A percentile compares a stretch with the other conserved stretches of the same genome.
These are phyloP conservation scores for Penicillium paradoxum DNA, from an alignment of 495 filamentous ascomycete genomes.

Conservation along the genomic window DNA sequence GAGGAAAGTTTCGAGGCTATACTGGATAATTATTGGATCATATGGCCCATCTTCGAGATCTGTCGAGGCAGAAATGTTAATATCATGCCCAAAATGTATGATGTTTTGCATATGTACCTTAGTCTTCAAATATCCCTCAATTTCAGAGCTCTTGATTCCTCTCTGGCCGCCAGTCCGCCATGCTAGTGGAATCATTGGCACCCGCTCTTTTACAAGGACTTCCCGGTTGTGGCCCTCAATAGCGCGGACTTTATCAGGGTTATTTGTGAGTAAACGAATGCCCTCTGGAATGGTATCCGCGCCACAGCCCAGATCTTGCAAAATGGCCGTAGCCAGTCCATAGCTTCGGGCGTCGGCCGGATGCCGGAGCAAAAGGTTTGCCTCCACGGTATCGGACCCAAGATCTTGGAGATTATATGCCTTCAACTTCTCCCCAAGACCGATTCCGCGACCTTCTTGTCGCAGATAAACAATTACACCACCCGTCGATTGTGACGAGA, in stretches of 20 bases:
- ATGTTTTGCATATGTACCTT: slow-evolving; percentile 54
- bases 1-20: slow-evolving; percentile 3
- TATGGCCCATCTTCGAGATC: slow-evolving; percentile 71
- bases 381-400: slow-evolving; percentile 92
- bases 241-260: slow-evolving; percentile 92
- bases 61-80: slow-evolving; percentile 18
- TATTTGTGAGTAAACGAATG: slow-evolving; percentile 89
- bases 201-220: slow-evolving; percentile 80
- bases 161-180: slow-evolving; percentile 78
- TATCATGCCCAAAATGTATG: neutral
- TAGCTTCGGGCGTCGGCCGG: slow-evolving; percentile 93
- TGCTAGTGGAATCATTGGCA: slow-evolving; percentile 92
- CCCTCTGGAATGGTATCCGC: slow-evolving; percentile 56
- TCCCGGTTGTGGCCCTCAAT: slow-evolving; percentile 88
- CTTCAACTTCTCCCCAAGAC: slow-evolving; percentile 90
- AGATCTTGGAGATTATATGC: slow-evolving; percentile 97
- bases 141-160: slow-evolving; percentile 79
- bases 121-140: slow-evolving; percentile 87
- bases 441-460: slow-evolving; percentile 94
- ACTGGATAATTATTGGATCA: slow-evolving; percentile 43
- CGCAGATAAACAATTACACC: slow-evolving; percentile 93
- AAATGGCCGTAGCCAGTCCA: slow-evolving; percentile 89
- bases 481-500: slow-evolving; percentile 53
- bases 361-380: slow-evolving; percentile 85
- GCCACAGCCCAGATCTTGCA: slow-evolving; percentile 73